Conservation (phyloP, 2,329 filamentous ascomycete genomes). For the Paecilomyces niveus region DNA sequence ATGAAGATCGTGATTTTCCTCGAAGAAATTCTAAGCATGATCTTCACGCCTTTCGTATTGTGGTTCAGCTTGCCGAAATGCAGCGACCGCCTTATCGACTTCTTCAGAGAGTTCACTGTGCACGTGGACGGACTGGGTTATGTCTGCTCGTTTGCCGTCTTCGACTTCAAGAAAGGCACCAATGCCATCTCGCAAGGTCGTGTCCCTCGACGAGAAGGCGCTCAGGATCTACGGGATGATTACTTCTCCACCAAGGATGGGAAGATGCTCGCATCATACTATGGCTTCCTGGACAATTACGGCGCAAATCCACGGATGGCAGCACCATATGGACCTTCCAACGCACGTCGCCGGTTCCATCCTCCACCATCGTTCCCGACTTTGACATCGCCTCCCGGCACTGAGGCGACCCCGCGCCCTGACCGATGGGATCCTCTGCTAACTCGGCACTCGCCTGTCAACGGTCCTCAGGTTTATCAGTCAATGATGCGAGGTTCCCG, state of each 20-base stretch:
- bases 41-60: constrained; percentile 84
- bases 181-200: constrained; percentile 44
- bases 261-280: constrained; percentile 97
- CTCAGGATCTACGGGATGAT: constrained; percentile 69
- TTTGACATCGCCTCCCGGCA: constrained; percentile 53
- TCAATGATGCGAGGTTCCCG: constrained; percentile 21
- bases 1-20: constrained; percentile 86
- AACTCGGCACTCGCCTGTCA: constrained; percentile 11
- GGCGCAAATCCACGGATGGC: constrained; percentile 65
- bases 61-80: constrained; percentile 80
- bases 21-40: constrained; percentile 85
- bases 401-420: constrained; percentile 39
- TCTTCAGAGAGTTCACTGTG: constrained; percentile 95
- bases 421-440: constrained; percentile 21
- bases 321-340: constrained; percentile 47
- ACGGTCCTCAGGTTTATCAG: constrained; percentile 17
- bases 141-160: constrained; percentile 94
- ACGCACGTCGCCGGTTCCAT: constrained; percentile 53
- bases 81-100: constrained; percentile 90
- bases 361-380: constrained; percentile 70
- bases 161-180: constrained; percentile 84
- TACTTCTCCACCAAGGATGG: constrained; percentile 94
- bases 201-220: constrained; percentile 18
- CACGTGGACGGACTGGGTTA: constrained; percentile 95
- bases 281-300: constrained; percentile 92